Percentiles rank a stretch among this genome's conserved stretches.
phyloP scores from a whole-genome alignment of 2,329 filamentous ascomycete genomes.

The Colletotrichum gloeosporioides region DNA sequence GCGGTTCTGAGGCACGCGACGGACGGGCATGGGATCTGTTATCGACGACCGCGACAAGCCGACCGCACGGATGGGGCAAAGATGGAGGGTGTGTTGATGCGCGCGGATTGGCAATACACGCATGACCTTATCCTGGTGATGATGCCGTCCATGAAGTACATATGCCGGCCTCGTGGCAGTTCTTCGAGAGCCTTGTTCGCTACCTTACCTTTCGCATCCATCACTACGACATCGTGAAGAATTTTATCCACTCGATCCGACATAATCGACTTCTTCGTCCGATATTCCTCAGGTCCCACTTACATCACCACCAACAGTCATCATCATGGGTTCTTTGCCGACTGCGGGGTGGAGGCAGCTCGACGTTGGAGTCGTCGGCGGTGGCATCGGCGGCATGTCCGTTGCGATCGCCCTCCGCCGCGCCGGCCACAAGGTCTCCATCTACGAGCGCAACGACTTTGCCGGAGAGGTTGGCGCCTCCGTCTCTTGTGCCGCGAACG shows the following conservation, averaged over 20 bases:
- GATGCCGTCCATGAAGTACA: neutral
- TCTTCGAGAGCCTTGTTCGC: neutral
- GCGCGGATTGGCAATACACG: neutral
- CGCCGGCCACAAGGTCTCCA: conserved; percentile 55
- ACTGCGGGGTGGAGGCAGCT: conserved; percentile 48
- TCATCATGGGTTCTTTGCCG: conserved; percentile 12
- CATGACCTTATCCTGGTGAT: neutral
- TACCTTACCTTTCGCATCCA: neutral
- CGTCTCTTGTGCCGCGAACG: conserved; percentile 72
- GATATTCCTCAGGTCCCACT: neutral
- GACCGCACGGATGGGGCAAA: conserved; percentile 5
- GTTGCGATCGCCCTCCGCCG: conserved; percentile 51
- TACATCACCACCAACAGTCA: neutral
- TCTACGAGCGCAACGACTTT: conserved; percentile 72
- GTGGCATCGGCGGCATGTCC: conserved; percentile 54
- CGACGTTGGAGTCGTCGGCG: conserved; percentile 48
- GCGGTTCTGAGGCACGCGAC: neutral
- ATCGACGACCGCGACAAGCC: conserved; percentile 13
- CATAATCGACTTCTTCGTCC: neutral
- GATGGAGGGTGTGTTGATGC: conserved; percentile 1
- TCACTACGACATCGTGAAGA: neutral
- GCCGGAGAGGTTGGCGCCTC: conserved; percentile 73
- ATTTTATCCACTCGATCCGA: neutral
- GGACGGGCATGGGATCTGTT: neutral
- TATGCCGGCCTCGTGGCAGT: neutral